Evolutionary conservation across 1,139 yeast species (phyloP).

Genomic region (Blastobotrys serpentis): DNA sequence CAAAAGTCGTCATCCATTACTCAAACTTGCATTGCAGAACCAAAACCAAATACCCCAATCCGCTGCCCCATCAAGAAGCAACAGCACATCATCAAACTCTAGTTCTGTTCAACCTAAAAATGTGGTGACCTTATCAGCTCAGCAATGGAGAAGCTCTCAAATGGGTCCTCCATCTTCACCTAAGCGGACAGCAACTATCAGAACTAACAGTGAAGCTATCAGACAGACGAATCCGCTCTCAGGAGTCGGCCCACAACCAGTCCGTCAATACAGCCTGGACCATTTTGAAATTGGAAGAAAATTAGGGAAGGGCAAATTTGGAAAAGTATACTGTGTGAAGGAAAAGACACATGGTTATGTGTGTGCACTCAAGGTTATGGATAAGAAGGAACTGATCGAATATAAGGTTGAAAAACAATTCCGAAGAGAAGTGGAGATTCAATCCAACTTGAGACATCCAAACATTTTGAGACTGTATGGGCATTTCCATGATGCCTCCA

Average conservation of each 20-base stretch:
- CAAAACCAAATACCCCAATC: constrained; percentile 29
- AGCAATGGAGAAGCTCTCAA: constrained; percentile 30
- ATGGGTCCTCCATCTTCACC: constrained; percentile 29
- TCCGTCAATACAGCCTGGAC: constrained; percentile 40
- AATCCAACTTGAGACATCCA: constrained; percentile 68
- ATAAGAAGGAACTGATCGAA: constrained; percentile 70
- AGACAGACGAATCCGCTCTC: constrained; percentile 31
- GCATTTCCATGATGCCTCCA: constrained; percentile 74
- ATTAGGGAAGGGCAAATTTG: constrained; percentile 91
- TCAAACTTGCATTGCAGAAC: constrained; percentile 34
- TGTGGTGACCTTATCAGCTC: constrained; percentile 26
- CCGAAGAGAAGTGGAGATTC: constrained; percentile 89
- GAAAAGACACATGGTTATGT: constrained; percentile 74
- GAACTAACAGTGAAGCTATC: constrained; percentile 19
- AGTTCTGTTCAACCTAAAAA: constrained; percentile 21
- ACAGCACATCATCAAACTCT: constrained; percentile 15
- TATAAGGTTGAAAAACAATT: constrained; percentile 85
- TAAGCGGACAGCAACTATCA: constrained; percentile 13
- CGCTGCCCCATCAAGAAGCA: constrained; percentile 3
- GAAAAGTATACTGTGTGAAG: constrained; percentile 84
- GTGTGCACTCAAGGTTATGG: constrained; percentile 90
- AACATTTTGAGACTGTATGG: constrained; percentile 81
- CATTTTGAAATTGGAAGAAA: constrained; percentile 88
- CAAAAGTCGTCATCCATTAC: constrained; percentile 30
- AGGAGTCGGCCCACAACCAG: constrained; percentile 27